Conservation (phyloP, 345 rosid species). For the Balakata baccata region DNA sequence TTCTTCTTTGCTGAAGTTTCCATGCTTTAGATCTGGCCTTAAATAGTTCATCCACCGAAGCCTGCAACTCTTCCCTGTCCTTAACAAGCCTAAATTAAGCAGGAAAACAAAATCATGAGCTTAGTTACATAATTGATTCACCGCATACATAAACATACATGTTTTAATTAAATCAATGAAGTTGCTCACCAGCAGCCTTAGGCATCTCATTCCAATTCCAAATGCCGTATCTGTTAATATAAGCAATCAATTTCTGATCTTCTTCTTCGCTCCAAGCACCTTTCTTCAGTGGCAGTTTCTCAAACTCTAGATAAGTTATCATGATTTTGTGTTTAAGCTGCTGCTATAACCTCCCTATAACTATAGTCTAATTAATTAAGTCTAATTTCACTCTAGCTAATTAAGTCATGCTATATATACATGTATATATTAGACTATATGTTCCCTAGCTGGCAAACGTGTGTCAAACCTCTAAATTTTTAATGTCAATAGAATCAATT, state of each 20-base stretch:
- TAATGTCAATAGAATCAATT: too few species aligned
- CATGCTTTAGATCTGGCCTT: constrained; percentile 51
- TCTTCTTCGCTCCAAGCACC: constrained; percentile 41
- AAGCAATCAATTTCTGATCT: constrained; percentile 32
- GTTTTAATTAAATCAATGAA: background rate
- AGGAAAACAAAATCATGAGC: too few species aligned
- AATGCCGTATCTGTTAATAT: constrained; percentile 33
- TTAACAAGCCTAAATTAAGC: constrained; percentile 36
- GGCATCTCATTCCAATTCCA: constrained; percentile 45
- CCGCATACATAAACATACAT: too few species aligned
- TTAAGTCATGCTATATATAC: too few species aligned
- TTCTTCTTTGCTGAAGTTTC: constrained; percentile 52
- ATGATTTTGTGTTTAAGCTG: background rate
- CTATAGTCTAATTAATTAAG: background rate
- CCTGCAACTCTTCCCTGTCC: constrained; percentile 71
- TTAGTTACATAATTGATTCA: background rate
- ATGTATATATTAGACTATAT: too few species aligned
- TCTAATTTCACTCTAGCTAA: too few species aligned
- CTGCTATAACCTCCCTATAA: too few species aligned
- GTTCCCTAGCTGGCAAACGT: too few species aligned
- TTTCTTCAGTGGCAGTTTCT: constrained; percentile 18
- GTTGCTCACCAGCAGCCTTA: constrained; percentile 35
- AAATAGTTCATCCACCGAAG: constrained; percentile 68
- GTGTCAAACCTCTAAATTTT: too few species aligned
- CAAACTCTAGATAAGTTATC: background rate